These are phyloP conservation scores for Teratosphaeria viscida DNA, from an alignment of 2,329 filamentous ascomycete species.

Conservation along the genomic window DNA sequence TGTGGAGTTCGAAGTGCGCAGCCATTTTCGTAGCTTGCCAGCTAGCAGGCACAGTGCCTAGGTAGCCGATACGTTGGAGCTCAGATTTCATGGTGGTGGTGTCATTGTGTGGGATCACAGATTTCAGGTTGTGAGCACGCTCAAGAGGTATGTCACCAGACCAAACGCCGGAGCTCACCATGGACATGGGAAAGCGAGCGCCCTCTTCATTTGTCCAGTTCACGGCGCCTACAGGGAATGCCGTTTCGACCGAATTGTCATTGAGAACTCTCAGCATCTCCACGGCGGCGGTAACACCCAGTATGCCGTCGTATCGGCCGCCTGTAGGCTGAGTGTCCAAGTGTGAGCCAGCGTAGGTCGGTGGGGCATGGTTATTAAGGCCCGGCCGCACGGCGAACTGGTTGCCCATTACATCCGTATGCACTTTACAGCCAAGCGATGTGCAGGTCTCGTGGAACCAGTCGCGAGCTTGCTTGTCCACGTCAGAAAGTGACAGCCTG, in stretches of 20 bases:
- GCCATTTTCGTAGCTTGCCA: conserved; percentile 54
- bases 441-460: conserved; percentile 62
- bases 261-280: conserved; percentile 61
- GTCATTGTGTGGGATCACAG: conserved; percentile 46
- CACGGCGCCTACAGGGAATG: conserved; percentile 61
- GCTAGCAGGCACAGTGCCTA: conserved; percentile 48
- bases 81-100: conserved; percentile 56
- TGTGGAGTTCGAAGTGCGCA: conserved; percentile 75
- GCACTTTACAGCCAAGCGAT: conserved; percentile 55
- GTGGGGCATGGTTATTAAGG: conserved; percentile 37
- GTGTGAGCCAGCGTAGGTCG: conserved; percentile 39
- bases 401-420: conserved; percentile 68
- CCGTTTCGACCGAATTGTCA: conserved; percentile 57
- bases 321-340: conserved; percentile 47
- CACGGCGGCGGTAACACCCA: conserved; percentile 62
- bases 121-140: conserved; percentile 50
- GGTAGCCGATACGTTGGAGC: conserved; percentile 60
- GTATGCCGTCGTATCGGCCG: conserved; percentile 65
- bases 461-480: conserved; percentile 60
- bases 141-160: conserved; percentile 54
- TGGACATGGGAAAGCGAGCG: conserved; percentile 65
- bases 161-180: conserved; percentile 69
- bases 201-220: conserved; percentile 82
- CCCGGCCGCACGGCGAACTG: conserved; percentile 65
- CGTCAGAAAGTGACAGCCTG: conserved; percentile 59